phyloP scores from a whole-genome alignment of 1,284 basidiomycete species.

The Kwoniella shivajii region DNA sequence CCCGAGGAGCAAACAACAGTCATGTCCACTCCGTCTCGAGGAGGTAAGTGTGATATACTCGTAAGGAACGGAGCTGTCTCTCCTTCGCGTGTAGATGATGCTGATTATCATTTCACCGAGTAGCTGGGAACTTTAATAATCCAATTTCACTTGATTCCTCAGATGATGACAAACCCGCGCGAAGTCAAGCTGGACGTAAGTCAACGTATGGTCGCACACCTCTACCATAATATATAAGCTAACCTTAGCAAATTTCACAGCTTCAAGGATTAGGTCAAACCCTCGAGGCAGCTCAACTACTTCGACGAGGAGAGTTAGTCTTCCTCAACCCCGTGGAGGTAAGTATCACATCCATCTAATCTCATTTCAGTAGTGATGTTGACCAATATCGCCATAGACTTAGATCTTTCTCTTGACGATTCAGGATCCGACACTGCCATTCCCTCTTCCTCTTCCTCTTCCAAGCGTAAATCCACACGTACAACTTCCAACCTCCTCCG shows the following conservation, averaged over 20 bases:
- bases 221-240: too few species aligned
- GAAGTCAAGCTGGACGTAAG: slow-evolving; percentile 15
- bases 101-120: background rate
- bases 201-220: too few species aligned
- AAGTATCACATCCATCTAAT: background rate
- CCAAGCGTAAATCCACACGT: background rate
- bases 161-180: slow-evolving; percentile 7
- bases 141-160: slow-evolving; percentile 9
- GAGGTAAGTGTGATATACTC: background rate
- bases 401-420: background rate
- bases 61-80: too few species aligned
- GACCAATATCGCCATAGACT: background rate
- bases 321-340: background rate
- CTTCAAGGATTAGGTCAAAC: background rate
- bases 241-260: too few species aligned
- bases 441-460: background rate
- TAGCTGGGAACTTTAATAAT: slow-evolving; percentile 3
- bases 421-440: background rate
- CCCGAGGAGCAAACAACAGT: background rate
- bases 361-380: background rate
- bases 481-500: background rate
- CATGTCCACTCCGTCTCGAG: slow-evolving; percentile 6
- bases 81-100: background rate
- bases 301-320: background rate
- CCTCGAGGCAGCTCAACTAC: background rate